These are phyloP conservation scores for Usnea hakonensis DNA, from an alignment of 495 filamentous ascomycete species.

Conservation along the genomic window DNA sequence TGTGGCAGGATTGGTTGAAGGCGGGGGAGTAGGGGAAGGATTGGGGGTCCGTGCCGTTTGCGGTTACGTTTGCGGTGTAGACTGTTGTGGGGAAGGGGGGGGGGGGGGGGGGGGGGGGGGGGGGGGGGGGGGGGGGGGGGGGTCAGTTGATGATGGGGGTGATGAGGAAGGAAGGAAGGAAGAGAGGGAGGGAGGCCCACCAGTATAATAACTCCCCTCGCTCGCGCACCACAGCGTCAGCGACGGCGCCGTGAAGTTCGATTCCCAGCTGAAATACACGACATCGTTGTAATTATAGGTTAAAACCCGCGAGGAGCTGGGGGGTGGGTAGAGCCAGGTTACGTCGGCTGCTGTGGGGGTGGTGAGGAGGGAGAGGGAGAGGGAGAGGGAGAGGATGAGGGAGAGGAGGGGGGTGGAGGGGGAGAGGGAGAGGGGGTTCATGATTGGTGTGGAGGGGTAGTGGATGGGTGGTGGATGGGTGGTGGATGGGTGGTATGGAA, in stretches of 20 bases:
- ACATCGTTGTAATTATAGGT: background rate
- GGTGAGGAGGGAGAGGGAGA: no score
- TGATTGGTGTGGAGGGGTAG: no score
- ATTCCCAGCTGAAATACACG: background rate
- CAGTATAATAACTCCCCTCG: background rate
- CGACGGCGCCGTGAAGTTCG: background rate
- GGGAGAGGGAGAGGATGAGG: no score
- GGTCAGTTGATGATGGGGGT: no score
- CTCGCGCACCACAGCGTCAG: background rate
- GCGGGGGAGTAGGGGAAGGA: background rate
- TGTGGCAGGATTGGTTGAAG: background rate
- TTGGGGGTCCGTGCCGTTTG: background rate
- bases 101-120: background rate
- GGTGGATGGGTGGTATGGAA: no score
- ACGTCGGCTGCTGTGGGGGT: background rate
- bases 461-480: no score
- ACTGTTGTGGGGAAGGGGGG: background rate
- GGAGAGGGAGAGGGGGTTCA: no score
- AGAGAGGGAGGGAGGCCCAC: background rate
- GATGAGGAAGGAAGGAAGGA: background rate
- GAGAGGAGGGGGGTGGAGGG: no score
- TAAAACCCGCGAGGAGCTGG: background rate
- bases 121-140: no score
- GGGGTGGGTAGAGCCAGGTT: background rate
- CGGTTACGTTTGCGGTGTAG: background rate